These are phyloP conservation scores for Isoetes engelmannii DNA, from an alignment of 83 land plant species.

Conservation along the genomic window DNA sequence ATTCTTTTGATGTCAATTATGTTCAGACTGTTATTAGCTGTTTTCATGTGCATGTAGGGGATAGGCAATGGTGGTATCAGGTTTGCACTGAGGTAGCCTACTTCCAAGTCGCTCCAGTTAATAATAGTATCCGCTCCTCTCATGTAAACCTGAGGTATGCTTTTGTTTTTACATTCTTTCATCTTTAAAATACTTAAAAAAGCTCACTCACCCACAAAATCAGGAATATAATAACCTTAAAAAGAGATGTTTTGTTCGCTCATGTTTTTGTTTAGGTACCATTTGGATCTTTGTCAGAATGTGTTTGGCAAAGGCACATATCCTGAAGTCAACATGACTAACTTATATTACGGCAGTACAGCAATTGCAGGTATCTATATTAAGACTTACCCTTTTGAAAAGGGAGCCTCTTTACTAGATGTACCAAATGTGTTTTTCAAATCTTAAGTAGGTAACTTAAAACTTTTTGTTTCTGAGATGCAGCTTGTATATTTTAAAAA, in stretches of 20 bases:
- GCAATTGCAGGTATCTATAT: conserved; percentile 53
- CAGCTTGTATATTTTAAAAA: neutral
- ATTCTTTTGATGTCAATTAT: conserved; percentile 1
- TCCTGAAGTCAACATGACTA: conserved; percentile 87
- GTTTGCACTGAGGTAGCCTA: conserved; percentile 96
- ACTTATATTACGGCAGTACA: conserved; percentile 90
- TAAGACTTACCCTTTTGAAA: too few species aligned
- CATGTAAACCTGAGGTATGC: conserved; percentile 57
- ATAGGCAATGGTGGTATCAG: conserved; percentile 97
- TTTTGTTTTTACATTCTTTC: neutral
- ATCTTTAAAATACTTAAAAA: neutral
- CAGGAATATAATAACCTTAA: neutral
- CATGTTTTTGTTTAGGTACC: conserved; percentile 52
- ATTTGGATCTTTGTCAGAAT: conserved; percentile 86
- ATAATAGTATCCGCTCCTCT: conserved; percentile 81
- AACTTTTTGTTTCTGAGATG: neutral
- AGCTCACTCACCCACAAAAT: too few species aligned
- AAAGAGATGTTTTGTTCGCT: neutral
- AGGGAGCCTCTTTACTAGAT: too few species aligned
- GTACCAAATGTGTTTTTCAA: too few species aligned
- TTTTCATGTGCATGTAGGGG: conserved; percentile 29
- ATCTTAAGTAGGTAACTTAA: too few species aligned
- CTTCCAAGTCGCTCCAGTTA: conserved; percentile 86
- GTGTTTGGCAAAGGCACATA: conserved; percentile 83
- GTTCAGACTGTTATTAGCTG: neutral